Conservation (phyloP, 179 eudicot species). For the Beta macrorhiza region DNA sequence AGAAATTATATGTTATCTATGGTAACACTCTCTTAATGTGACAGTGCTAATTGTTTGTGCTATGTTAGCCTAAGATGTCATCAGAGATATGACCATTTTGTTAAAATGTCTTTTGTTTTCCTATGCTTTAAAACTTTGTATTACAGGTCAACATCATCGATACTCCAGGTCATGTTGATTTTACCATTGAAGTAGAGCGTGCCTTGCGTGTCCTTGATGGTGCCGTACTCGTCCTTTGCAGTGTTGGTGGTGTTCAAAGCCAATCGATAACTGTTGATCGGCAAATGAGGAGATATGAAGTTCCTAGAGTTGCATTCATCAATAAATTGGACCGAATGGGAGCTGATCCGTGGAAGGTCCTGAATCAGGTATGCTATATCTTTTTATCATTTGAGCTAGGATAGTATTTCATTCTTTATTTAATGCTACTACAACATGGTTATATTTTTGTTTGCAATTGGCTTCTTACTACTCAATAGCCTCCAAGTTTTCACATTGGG, state of each 20-base stretch:
- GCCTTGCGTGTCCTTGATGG: slow-evolving; percentile 99
- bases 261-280: slow-evolving; percentile 97
- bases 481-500: neutral
- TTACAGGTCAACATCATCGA: slow-evolving; percentile 90
- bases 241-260: slow-evolving; percentile 99
- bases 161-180: slow-evolving; percentile 97
- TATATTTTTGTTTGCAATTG: slow-evolving; percentile 11
- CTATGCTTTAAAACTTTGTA: neutral
- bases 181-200: slow-evolving; percentile 98
- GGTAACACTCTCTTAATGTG: neutral
- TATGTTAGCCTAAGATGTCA: neutral
- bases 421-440: neutral
- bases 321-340: slow-evolving; percentile 97
- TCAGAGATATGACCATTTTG: neutral
- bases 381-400: neutral
- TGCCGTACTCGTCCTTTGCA: slow-evolving; percentile 92
- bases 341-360: slow-evolving; percentile 98
- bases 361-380: slow-evolving; percentile 58
- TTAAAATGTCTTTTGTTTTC: neutral
- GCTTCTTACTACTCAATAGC: slow-evolving; percentile 5
- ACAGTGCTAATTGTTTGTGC: neutral
- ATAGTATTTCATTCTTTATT: neutral
- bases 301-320: slow-evolving; percentile 94
- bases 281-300: slow-evolving; percentile 96
- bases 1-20: neutral